These are phyloP conservation scores for Geranium brycei DNA, from an alignment of 345 rosid species.

Conservation along the genomic window DNA sequence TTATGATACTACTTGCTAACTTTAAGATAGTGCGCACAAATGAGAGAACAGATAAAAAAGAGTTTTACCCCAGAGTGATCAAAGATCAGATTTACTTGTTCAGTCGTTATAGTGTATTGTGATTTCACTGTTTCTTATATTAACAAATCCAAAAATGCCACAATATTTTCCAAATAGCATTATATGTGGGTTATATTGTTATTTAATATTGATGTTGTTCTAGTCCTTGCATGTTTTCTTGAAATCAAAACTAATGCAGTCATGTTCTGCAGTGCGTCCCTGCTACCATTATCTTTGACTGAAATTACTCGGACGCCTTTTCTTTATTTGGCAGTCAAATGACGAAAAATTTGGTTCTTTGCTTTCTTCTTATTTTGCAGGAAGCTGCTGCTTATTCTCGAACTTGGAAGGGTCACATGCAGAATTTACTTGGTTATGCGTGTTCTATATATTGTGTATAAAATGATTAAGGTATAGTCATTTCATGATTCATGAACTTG, in stretches of 20 bases:
- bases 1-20: too few species aligned
- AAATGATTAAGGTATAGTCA: conserved; percentile 77
- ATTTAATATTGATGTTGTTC: too few species aligned
- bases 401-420: conserved; percentile 95
- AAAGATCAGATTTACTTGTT: too few species aligned
- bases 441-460: conserved; percentile 83
- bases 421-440: conserved; percentile 92
- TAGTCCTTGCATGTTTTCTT: not conserved
- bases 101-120: too few species aligned
- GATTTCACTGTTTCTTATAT: too few species aligned
- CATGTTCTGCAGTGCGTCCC: not conserved
- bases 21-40: too few species aligned
- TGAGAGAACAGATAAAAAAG: too few species aligned
- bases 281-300: not conserved
- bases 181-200: too few species aligned
- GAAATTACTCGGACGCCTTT: not conserved
- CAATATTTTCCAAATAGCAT: too few species aligned
- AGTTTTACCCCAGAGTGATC: too few species aligned
- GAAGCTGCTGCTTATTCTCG: conserved; percentile 93
- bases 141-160: too few species aligned
- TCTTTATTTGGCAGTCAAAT: not conserved
- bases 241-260: not conserved
- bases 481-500: not conserved
- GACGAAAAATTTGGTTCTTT: not conserved
- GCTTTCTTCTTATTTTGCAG: conserved; percentile 27